These are phyloP conservation scores for Anisogramma anomala DNA, from an alignment of 2,329 filamentous ascomycete species.

Conservation along the genomic window DNA sequence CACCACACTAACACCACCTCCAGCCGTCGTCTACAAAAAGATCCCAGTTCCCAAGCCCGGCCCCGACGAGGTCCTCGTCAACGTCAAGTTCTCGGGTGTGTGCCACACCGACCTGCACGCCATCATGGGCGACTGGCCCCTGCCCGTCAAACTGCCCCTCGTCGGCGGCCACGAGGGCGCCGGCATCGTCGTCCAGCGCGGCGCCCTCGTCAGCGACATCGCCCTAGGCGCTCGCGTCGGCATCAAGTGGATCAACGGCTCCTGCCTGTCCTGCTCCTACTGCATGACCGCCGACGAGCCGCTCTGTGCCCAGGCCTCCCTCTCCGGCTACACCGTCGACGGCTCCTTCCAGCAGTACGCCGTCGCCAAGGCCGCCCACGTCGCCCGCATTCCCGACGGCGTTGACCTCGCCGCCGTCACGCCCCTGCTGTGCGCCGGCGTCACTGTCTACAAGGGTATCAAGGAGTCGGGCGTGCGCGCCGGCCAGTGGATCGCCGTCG, in stretches of 20 bases:
- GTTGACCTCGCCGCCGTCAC: conserved; percentile 51
- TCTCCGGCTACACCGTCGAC: conserved; percentile 63
- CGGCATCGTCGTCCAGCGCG: conserved; percentile 77
- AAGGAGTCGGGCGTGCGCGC: conserved; percentile 56
- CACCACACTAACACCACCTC: conserved; percentile 1
- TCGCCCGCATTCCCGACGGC: conserved; percentile 54
- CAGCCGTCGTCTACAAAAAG: conserved; percentile 60
- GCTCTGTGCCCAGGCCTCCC: conserved; percentile 48
- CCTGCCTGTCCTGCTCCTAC: conserved; percentile 56
- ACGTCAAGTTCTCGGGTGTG: conserved; percentile 73
- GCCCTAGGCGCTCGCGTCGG: conserved; percentile 57
- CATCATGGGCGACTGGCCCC: conserved; percentile 79
- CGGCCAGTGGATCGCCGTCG: conserved; percentile 61
- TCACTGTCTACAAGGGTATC: conserved; percentile 66
- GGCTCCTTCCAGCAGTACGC: conserved; percentile 64
- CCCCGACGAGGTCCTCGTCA: conserved; percentile 82
- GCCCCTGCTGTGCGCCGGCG: conserved; percentile 61
- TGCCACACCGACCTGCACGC: conserved; percentile 67
- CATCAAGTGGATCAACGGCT: conserved; percentile 62
- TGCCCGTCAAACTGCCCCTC: conserved; percentile 69
- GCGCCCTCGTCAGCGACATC: conserved; percentile 48
- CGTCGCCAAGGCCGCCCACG: conserved; percentile 58
- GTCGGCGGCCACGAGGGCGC: conserved; percentile 75
- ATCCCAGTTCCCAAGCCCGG: conserved; percentile 73
- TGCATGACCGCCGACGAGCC: conserved; percentile 57